Evolutionary conservation across 148 eudicot genomes (phyloP), one percentile per base, ranked within the genome.

Genomic region (Nepenthes mirabilis): DNA sequence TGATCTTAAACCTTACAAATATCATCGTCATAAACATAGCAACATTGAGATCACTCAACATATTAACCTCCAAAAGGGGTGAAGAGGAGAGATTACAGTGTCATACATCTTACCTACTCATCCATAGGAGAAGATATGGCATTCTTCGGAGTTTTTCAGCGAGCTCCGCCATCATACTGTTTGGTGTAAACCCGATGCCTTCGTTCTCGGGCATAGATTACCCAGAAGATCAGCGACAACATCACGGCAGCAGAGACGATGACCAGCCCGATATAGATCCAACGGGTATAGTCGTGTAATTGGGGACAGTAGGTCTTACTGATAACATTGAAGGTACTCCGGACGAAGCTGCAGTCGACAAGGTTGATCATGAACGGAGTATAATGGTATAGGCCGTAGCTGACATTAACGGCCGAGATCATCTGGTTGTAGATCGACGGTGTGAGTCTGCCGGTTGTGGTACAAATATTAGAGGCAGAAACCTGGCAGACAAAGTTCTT

Each of bases 141-240:
- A 23, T 23, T 23, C 23, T 23, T 23, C 23, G 23, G 23, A 23
- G 23, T 23, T 40, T 40, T 8, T 40, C 7, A 40, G 7, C 7
- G 43, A 40, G 6, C 45, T 40, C 45, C 8, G 45, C 45, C 45
- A 40, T 40, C 8, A 8, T 0, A 40, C 45, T 40, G 45, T 72
- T 77, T 81, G 34, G 87, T 77, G 37, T 79, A 83, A 9, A 75
- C 85, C 45, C 87, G 74, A 61, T 83, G 87, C 37, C 82, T 74
- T 23, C 83, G 73, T 69, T 89, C 94, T 55, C 94, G 61, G 3
- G 91, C 90, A 70, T 79, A 89, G 8, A 89, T 47, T 52, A 86
- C 79, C 97, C 97, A 89, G 65, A 83, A 70, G 11, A 83, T 76
- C 65, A 91, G 53, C 48, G 96, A 88, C 6, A 77, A 77, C 86